A percentile compares a stretch with the other conserved stretches of the same genome.
Evolutionary conservation across 2,329 filamentous ascomycete genomes (phyloP).

Genomic region (Colletotrichum sp.): DNA sequence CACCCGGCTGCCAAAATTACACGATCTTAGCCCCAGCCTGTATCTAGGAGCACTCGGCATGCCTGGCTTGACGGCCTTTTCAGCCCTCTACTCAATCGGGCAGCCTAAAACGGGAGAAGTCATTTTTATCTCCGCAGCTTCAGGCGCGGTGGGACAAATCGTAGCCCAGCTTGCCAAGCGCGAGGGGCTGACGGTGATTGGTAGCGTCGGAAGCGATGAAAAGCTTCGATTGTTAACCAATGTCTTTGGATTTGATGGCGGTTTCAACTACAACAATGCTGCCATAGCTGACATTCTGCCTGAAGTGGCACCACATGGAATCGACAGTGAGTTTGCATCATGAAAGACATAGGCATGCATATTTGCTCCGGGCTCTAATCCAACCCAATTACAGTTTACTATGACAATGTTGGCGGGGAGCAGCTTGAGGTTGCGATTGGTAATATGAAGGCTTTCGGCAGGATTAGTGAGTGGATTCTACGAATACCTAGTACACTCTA

Average conservation of each 20-base stretch:
- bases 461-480: slow-evolving; percentile 62
- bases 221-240: slow-evolving; percentile 70
- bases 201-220: slow-evolving; percentile 78
- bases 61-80: slow-evolving; percentile 72
- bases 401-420: slow-evolving; percentile 59
- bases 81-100: slow-evolving; percentile 69
- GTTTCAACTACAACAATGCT: slow-evolving; percentile 91
- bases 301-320: slow-evolving; percentile 76
- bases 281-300: slow-evolving; percentile 69
- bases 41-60: slow-evolving; percentile 74
- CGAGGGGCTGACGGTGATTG: slow-evolving; percentile 79
- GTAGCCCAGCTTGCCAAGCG: slow-evolving; percentile 85
- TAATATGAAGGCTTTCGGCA: slow-evolving; percentile 63
- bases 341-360: no score
- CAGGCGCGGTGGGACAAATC: slow-evolving; percentile 81
- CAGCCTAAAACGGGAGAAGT: slow-evolving; percentile 71
- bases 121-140: slow-evolving; percentile 81
- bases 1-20: slow-evolving; percentile 64
- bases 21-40: slow-evolving; percentile 64
- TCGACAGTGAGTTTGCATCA: slow-evolving; percentile 57
- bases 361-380: no score
- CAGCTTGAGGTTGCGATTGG: slow-evolving; percentile 52
- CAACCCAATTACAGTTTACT: slow-evolving; percentile 40
- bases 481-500: slow-evolving; percentile 67
- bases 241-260: slow-evolving; percentile 59